A percentile compares a stretch with the other conserved stretches of the same genome.
Evolutionary conservation across 768 basidiomycete genomes (phyloP).

Genomic region (Rhodotorula taiwanensis): DNA sequence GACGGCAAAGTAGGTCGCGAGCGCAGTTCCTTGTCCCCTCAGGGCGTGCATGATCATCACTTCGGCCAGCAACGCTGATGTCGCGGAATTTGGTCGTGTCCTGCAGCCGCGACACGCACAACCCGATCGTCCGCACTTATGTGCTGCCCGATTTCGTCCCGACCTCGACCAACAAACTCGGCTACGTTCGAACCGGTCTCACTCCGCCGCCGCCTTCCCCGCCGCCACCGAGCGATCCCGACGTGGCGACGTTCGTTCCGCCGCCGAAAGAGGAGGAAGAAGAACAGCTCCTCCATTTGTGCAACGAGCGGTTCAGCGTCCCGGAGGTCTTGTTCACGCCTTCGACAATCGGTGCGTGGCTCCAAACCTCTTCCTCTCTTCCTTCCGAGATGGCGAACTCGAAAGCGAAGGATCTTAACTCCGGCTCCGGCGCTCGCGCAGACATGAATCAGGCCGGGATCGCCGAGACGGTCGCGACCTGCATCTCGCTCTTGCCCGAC

Average conservation of each 20-base stretch:
- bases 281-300: conserved; percentile 65
- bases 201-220: conserved; percentile 20
- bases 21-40: neutral
- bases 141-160: conserved; percentile 75
- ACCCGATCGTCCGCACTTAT: conserved; percentile 76
- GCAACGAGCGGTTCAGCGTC: conserved; percentile 82
- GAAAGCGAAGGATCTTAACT: neutral
- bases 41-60: conserved; percentile 26
- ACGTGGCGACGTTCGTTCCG: neutral
- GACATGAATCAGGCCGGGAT: conserved; percentile 78
- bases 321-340: conserved; percentile 91
- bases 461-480: conserved; percentile 63
- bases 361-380: neutral
- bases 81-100: no score
- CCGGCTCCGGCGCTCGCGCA: conserved; percentile 39
- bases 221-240: neutral
- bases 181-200: conserved; percentile 49
- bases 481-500: conserved; percentile 66
- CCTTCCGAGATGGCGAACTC: neutral
- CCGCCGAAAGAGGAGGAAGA: conserved; percentile 48
- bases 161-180: conserved; percentile 47
- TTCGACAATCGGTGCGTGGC: conserved; percentile 74
- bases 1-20: conserved; percentile 60
- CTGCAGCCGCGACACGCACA: conserved; percentile 43
- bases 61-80: neutral